A percentile compares a stretch with the other conserved stretches of the same genome.
phyloP scores from a whole-genome alignment of 139 green algal species.

The Nannochloris sp. region DNA sequence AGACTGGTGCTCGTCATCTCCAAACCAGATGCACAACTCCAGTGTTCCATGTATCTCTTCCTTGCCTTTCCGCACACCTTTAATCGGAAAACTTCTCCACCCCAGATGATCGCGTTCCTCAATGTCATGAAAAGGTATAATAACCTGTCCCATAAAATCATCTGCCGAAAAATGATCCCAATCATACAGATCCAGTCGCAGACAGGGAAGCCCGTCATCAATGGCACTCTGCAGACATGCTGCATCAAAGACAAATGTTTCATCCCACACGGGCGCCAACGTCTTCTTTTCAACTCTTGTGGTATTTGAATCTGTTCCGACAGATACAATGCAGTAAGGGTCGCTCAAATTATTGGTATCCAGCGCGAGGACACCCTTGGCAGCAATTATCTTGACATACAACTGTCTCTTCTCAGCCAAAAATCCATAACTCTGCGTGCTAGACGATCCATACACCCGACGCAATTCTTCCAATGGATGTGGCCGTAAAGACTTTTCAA shows the following conservation, averaged over 20 bases:
- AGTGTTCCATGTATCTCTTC: not conserved
- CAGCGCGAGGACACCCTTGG: constrained; percentile 7
- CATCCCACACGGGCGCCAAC: constrained; percentile 22
- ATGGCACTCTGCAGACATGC: not conserved
- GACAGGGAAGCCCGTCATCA: not conserved
- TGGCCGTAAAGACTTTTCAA: too few species aligned
- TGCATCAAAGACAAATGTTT: constrained; percentile 11
- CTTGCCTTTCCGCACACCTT: not conserved
- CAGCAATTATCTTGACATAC: constrained; percentile 21
- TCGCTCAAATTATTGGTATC: constrained; percentile 24
- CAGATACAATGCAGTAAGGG: constrained; percentile 24
- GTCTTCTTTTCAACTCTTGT: constrained; percentile 20
- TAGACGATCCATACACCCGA: too few species aligned
- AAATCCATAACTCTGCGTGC: too few species aligned
- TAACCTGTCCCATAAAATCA: constrained; percentile 29
- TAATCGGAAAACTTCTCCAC: not conserved
- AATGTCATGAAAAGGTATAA: not conserved
- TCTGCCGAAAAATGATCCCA: constrained; percentile 22
- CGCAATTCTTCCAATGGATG: too few species aligned
- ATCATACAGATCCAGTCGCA: constrained; percentile 21
- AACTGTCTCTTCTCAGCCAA: not conserved
- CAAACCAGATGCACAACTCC: not conserved
- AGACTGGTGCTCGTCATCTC: not conserved
- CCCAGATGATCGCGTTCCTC: not conserved
- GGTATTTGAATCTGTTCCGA: constrained; percentile 9